phyloP scores from a whole-genome alignment of 1,284 basidiomycete genomes.

The Leccinum solheimii region DNA sequence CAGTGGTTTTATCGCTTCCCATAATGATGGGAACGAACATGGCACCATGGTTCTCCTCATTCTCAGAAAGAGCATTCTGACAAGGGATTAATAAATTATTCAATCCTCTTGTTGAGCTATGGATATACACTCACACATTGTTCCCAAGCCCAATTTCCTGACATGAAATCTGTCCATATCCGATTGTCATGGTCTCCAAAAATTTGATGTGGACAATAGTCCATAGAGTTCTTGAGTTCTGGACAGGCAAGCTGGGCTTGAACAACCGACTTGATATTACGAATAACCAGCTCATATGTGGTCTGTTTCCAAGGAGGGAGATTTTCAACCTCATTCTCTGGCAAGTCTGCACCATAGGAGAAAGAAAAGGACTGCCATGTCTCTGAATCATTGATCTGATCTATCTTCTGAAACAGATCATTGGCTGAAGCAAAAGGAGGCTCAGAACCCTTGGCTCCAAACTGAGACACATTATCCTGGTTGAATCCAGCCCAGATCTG shows the following conservation, averaged over 20 bases:
- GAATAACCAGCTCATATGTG: background rate
- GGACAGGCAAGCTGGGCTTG: background rate
- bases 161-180: background rate
- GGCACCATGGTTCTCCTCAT: background rate
- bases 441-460: background rate
- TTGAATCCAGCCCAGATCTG: background rate
- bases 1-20: conserved; percentile 11
- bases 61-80: background rate
- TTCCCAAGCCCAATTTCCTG: background rate
- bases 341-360: background rate
- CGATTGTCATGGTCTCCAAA: background rate
- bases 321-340: background rate
- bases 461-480: background rate
- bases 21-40: conserved; percentile 7
- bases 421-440: background rate
- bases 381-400: background rate
- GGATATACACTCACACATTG: background rate
- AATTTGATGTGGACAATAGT: background rate
- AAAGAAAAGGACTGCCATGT: background rate
- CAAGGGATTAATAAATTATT: background rate
- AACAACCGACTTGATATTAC: background rate
- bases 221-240: background rate
- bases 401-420: background rate
- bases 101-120: background rate
- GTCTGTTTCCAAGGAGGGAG: background rate